These are phyloP conservation scores for Penicillium brasilianum DNA, from an alignment of 2,329 filamentous ascomycete species.

Conservation along the genomic window DNA sequence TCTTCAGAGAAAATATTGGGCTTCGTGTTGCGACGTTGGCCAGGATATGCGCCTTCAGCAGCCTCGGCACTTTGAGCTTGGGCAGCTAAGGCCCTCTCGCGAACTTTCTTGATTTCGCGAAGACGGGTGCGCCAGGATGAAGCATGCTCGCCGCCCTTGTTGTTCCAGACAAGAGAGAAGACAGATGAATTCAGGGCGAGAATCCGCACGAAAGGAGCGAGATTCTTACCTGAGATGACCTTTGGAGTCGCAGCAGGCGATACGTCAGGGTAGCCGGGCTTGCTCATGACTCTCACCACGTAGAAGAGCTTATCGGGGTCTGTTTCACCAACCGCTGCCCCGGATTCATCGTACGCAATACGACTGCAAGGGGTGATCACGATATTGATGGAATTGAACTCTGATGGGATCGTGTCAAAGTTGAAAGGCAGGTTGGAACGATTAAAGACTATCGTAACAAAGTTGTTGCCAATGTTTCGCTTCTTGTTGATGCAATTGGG, in stretches of 20 bases:
- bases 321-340: constrained; percentile 40
- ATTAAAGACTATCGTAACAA: constrained; percentile 98
- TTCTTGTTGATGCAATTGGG: constrained; percentile 83
- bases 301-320: constrained; percentile 67
- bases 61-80: constrained; percentile 37
- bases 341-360: constrained; percentile 42
- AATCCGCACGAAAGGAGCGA: constrained; percentile 85
- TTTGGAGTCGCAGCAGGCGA: constrained; percentile 89
- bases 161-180: constrained; percentile 86
- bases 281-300: constrained; percentile 86
- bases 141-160: constrained; percentile 75
- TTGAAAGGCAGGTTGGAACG: constrained; percentile 88
- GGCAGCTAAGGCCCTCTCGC: constrained; percentile 59
- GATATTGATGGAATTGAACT: constrained; percentile 97
- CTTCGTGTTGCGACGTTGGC: constrained; percentile 45
- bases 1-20: constrained; percentile 45
- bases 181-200: constrained; percentile 92
- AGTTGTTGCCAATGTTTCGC: constrained; percentile 94
- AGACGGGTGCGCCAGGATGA: constrained; percentile 89
- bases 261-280: constrained; percentile 86
- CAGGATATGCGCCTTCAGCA: constrained; percentile 39
- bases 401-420: constrained; percentile 90
- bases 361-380: constrained; percentile 80
- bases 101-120: constrained; percentile 79
- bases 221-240: constrained; percentile 79